Conservation (phyloP, 257 asterid genomes). For the Plantago elongata region DNA sequence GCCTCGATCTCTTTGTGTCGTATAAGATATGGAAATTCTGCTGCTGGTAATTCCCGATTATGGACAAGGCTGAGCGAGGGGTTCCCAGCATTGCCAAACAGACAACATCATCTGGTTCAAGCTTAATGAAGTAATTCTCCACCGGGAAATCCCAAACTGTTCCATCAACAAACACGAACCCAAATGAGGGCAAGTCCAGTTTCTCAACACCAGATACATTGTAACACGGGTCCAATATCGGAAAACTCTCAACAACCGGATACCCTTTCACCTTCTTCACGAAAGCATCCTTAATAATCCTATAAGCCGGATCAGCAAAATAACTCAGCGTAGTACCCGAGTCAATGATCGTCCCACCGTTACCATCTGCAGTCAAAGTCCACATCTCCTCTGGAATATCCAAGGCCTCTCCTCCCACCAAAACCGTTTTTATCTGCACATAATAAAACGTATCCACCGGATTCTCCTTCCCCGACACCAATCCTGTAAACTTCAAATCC, state of each 20-base stretch:
- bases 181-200: slow-evolving; percentile 62
- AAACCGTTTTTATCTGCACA: slow-evolving; percentile 52
- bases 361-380: slow-evolving; percentile 48
- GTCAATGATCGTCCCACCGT: slow-evolving; percentile 80
- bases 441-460: slow-evolving; percentile 77
- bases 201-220: slow-evolving; percentile 55
- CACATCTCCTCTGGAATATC: slow-evolving; percentile 60
- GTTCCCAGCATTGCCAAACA: slow-evolving; percentile 87
- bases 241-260: slow-evolving; percentile 54
- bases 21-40: slow-evolving; percentile 82
- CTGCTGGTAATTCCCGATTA: slow-evolving; percentile 89
- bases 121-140: slow-evolving; percentile 70
- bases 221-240: slow-evolving; percentile 73
- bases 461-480: slow-evolving; percentile 48
- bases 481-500: slow-evolving; percentile 56
- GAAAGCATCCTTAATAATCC: slow-evolving; percentile 57
- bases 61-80: slow-evolving; percentile 62
- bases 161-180: slow-evolving; percentile 69
- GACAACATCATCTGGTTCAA: slow-evolving; percentile 68
- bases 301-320: slow-evolving; percentile 75
- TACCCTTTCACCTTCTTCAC: slow-evolving; percentile 42
- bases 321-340: slow-evolving; percentile 86
- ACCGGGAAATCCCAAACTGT: slow-evolving; percentile 82
- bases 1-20: slow-evolving; percentile 67
- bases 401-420: slow-evolving; percentile 68